Conservation (phyloP, 495 filamentous ascomycete genomes). For the Coniosporium apollinis region DNA sequence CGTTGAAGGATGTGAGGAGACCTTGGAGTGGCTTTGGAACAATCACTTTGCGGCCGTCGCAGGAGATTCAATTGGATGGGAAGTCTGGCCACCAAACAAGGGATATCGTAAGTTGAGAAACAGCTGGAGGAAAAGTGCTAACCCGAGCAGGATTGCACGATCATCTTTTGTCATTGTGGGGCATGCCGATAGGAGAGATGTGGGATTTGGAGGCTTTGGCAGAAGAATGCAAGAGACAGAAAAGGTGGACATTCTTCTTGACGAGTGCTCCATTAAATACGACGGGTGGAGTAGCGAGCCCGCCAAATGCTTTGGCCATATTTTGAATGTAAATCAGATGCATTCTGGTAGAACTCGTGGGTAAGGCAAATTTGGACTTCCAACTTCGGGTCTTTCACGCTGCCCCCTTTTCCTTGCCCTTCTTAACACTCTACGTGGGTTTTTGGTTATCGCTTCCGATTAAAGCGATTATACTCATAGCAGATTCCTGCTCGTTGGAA, state of each 20-base stretch:
- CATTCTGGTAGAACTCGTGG: too few relatives aligned
- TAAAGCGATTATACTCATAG: too few relatives aligned
- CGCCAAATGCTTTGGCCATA: conserved; percentile 29
- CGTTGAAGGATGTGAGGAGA: conserved; percentile 27
- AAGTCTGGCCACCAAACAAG: conserved; percentile 21
- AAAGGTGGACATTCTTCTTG: conserved; percentile 36
- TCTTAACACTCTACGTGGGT: too few relatives aligned
- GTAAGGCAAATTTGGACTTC: too few relatives aligned
- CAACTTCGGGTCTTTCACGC: too few relatives aligned
- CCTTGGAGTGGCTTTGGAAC: conserved; percentile 34
- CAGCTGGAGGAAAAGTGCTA: background rate
- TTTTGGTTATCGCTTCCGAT: too few relatives aligned
- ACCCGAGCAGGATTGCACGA: conserved; percentile 25
- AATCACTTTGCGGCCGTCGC: conserved; percentile 34
- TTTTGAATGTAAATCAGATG: too few relatives aligned
- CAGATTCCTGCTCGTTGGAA: too few relatives aligned
- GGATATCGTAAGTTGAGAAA: background rate
- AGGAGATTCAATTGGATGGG: conserved; percentile 32
- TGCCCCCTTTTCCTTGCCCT: too few relatives aligned
- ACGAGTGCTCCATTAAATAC: conserved; percentile 39
- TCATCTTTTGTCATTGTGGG: conserved; percentile 38
- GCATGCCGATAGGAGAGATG: conserved; percentile 41
- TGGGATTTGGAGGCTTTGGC: conserved; percentile 38
- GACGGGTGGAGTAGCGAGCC: conserved; percentile 36
- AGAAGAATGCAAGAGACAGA: conserved; percentile 26